These are phyloP conservation scores for Jamesozyma hellenica DNA, from an alignment of 805 yeast species.

Conservation along the genomic window DNA sequence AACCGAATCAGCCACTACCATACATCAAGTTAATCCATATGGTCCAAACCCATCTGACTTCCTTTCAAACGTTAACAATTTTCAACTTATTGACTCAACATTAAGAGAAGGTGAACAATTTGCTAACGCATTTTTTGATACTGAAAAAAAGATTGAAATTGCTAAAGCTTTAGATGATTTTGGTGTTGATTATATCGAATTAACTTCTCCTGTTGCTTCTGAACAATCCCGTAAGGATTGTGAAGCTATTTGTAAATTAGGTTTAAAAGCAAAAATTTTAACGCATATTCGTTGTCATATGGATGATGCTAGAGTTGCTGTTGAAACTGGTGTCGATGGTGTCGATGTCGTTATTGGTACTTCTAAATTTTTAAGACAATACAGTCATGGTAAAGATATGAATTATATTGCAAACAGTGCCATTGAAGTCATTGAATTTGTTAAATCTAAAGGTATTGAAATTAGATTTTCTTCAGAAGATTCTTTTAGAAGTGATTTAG, in stretches of 20 bases:
- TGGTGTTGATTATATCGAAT: conserved; percentile 95
- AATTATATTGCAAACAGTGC: conserved; percentile 93
- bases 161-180: conserved; percentile 96
- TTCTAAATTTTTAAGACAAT: conserved; percentile 86
- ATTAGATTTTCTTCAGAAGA: conserved; percentile 95
- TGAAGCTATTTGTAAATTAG: conserved; percentile 96
- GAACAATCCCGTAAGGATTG: conserved; percentile 90
- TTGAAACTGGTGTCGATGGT: conserved; percentile 97
- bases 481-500: conserved; percentile 93
- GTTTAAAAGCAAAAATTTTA: conserved; percentile 90
- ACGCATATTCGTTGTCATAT: conserved; percentile 97
- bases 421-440: conserved; percentile 92
- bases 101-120: conserved; percentile 98
- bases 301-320: conserved; percentile 97
- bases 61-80: conserved; percentile 77
- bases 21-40: conserved; percentile 54
- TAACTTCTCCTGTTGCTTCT: conserved; percentile 97
- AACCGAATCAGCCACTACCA: conserved; percentile 8
- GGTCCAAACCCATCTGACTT: conserved; percentile 93
- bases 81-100: conserved; percentile 90
- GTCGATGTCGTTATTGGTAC: conserved; percentile 98
- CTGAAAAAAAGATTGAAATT: conserved; percentile 91
- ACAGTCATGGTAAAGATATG: conserved; percentile 98
- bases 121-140: conserved; percentile 90
- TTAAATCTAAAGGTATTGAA: conserved; percentile 92